Conservation (phyloP, 2,329 filamentous ascomycete species). For the Colletotrichum tabaci region DNA sequence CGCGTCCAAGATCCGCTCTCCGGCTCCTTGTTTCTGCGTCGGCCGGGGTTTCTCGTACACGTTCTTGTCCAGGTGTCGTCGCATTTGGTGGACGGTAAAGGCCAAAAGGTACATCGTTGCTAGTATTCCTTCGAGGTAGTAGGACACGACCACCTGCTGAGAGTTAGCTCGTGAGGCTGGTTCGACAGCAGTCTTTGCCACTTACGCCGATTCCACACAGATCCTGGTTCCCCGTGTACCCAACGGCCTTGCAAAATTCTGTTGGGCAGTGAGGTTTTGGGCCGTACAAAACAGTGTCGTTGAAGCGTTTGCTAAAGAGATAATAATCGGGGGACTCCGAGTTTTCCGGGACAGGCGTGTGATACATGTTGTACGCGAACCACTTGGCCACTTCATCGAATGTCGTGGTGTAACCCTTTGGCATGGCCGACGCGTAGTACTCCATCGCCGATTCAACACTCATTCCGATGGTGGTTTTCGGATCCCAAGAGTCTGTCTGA, state of each 20-base stretch:
- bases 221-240: constrained; percentile 37
- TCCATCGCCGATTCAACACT: constrained; percentile 22
- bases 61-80: constrained; percentile 8
- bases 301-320: constrained; percentile 33
- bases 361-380: constrained; percentile 39
- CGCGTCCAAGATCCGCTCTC: constrained; percentile 28
- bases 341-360: constrained; percentile 21
- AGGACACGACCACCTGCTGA: constrained; percentile 33
- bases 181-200: background rate
- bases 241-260: constrained; percentile 34
- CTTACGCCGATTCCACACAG: constrained; percentile 38
- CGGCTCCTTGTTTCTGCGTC: constrained; percentile 1
- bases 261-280: constrained; percentile 26
- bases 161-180: background rate
- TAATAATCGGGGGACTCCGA: constrained; percentile 10
- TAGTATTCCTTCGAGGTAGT: constrained; percentile 37
- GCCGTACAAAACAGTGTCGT: constrained; percentile 6
- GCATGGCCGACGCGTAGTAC: constrained; percentile 19
- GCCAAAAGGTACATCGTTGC: constrained; percentile 38
- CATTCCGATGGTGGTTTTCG: constrained; percentile 29
- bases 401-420: constrained; percentile 6
- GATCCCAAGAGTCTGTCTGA: constrained; percentile 32
- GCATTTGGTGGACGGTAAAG: constrained; percentile 33
- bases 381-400: constrained; percentile 22
- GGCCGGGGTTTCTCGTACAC: constrained; percentile 22